Percentiles rank a stretch among this genome's conserved stretches.
phyloP scores from a whole-genome alignment of 2,329 filamentous ascomycete genomes.

The Fonsecaea nubica region DNA sequence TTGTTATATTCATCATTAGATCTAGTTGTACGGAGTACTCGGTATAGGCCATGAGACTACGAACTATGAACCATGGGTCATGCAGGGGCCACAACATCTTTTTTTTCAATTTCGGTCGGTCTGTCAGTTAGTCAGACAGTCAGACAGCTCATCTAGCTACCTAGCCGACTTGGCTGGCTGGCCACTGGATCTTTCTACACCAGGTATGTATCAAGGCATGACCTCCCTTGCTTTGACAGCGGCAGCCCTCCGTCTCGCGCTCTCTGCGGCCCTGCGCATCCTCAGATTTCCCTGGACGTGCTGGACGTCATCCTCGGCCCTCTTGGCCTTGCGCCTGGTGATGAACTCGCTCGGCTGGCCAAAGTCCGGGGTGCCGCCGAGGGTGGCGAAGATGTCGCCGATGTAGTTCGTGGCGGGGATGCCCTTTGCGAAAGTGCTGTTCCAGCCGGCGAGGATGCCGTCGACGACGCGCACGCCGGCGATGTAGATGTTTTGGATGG shows the following conservation, averaged over 20 bases:
- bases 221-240: background rate
- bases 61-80: no score
- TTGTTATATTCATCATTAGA: no score
- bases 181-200: no score
- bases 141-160: no score
- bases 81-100: no score
- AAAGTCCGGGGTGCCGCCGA: slow-evolving; percentile 71
- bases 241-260: slow-evolving; percentile 16
- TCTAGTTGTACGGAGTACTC: no score
- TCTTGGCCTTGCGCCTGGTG: slow-evolving; percentile 15
- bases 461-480: slow-evolving; percentile 70
- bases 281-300: slow-evolving; percentile 39
- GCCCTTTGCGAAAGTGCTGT: slow-evolving; percentile 63
- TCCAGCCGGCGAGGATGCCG: slow-evolving; percentile 69
- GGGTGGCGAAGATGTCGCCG: slow-evolving; percentile 72
- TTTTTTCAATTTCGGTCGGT: no score
- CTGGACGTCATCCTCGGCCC: slow-evolving; percentile 49
- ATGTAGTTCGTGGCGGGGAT: slow-evolving; percentile 69
- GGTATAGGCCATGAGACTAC: no score
- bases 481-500: slow-evolving; percentile 69
- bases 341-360: slow-evolving; percentile 49
- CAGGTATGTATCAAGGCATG: background rate
- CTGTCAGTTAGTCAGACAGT: no score
- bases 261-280: slow-evolving; percentile 26
- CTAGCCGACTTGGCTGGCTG: no score